A percentile compares a stretch with the other conserved stretches of the same genome.
phyloP scores from a whole-genome alignment of 371 early-diverging fungal species.

The Rhizopus delemar region DNA sequence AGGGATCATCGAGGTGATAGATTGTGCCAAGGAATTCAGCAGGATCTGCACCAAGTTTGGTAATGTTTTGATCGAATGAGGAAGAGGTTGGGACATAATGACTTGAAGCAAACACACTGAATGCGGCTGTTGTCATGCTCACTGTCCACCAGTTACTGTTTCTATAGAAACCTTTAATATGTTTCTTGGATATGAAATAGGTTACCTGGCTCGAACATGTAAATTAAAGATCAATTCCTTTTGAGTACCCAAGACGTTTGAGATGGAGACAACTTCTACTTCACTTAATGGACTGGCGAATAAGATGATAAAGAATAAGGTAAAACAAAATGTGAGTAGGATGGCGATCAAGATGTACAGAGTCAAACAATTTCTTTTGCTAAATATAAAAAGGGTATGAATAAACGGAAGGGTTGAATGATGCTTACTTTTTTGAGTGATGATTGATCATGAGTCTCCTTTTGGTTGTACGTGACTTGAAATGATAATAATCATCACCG shows the following conservation, averaged over 20 bases:
- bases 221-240: constrained; percentile 58
- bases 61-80: neutral
- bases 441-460: neutral
- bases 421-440: neutral
- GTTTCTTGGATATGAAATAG: neutral
- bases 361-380: constrained; percentile 1
- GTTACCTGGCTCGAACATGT: constrained; percentile 35
- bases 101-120: constrained; percentile 33
- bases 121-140: constrained; percentile 26
- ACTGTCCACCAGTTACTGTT: constrained; percentile 33
- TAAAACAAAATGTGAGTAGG: constrained; percentile 1
- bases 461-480: neutral
- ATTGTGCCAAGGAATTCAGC: constrained; percentile 35
- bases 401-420: neutral
- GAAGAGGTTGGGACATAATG: constrained; percentile 23
- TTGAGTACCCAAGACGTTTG: constrained; percentile 63
- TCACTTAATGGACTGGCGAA: constrained; percentile 28
- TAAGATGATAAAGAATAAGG: constrained; percentile 13
- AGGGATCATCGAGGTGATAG: constrained; percentile 28
- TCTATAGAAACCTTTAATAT: constrained; percentile 6
- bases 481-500: neutral
- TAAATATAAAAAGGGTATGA: neutral
- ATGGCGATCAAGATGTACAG: constrained; percentile 8
- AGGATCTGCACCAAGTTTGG: constrained; percentile 22
- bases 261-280: constrained; percentile 39